Conservation (phyloP, 805 yeast species). For the Candida bentonensis region DNA sequence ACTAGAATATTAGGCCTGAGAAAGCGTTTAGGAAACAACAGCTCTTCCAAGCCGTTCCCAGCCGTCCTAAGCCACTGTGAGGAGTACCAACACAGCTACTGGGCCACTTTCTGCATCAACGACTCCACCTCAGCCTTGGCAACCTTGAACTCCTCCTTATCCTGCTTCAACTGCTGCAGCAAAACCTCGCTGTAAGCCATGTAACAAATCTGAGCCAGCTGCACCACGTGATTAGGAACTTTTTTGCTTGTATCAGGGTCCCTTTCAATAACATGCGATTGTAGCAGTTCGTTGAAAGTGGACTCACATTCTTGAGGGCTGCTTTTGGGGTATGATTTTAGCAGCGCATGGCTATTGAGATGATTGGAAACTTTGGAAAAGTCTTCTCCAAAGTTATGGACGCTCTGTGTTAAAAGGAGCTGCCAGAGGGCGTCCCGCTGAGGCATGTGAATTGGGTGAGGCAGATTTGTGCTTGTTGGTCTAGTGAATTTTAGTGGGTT, state of each 20-base stretch:
- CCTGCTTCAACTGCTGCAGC: conserved; percentile 10
- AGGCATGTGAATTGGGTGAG: conserved; percentile 9
- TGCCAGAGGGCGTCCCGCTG: conserved; percentile 14
- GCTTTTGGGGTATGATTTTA: conserved; percentile 5
- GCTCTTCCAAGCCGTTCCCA: too few relatives aligned
- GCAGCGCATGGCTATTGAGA: conserved; percentile 18
- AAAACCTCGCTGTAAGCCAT: conserved; percentile 13
- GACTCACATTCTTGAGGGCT: conserved; percentile 9
- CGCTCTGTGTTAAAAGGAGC: conserved; percentile 20
- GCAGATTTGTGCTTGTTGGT: conserved; percentile 3
- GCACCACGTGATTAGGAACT: conserved; percentile 7
- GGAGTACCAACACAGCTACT: too few relatives aligned
- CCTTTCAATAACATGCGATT: conserved; percentile 8
- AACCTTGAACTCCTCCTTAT: conserved; percentile 14
- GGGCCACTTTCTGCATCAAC: too few relatives aligned
- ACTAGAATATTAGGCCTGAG: too few relatives aligned
- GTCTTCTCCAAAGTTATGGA: conserved; percentile 18
- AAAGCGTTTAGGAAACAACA: too few relatives aligned
- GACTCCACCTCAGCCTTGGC: conserved; percentile 9
- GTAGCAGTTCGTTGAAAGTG: conserved; percentile 12
- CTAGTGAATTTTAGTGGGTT: not conserved
- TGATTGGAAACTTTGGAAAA: conserved; percentile 13
- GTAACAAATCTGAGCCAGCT: conserved; percentile 17
- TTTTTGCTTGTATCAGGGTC: not conserved
- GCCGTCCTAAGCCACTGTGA: too few relatives aligned